Base-by-base conservation (phyloP, 768 basidiomycete species). In the Gloeostereum incarnatum region DNA sequence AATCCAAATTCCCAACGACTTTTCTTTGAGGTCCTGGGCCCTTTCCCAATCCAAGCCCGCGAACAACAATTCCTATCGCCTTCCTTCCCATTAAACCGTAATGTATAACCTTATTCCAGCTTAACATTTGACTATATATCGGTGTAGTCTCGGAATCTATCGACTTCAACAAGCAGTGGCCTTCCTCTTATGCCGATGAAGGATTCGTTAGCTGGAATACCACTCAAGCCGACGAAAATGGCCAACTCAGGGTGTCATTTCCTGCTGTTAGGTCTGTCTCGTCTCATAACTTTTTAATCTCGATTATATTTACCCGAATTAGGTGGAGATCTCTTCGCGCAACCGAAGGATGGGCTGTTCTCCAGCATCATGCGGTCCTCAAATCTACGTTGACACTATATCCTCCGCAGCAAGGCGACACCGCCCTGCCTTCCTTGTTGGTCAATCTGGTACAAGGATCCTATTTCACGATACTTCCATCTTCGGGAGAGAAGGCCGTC, bases 1-100 rank as follows among this genome's bases (percentile, higher is more conserved):
- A 23, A 17, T 6, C 20, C 17, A 26, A 2, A 22, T 25, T 11
- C 36, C 17, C 22, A 20, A 36, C 6, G 31, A 26, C 18, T 21
- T 33, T 31, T 35, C 36, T 11, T 29, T 1, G 17, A 85, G 81
- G 73, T 85, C 8, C 70, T 91, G 9, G 88, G 86, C 0, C 88
- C 87, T 0, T 90, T 90, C 54, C 86, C 87, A 2, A 71, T 84
- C 22, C 83, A 86, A 42, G 86, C 87, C 8, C 68, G 87, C 49
- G 88, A 90, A 46, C 88, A 90, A 35, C 79, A 89, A 39, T 80
- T 75, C 49, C 55, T 90, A n/a, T 81, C 81, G 1, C 86, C 88
- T 3, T 70, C 81, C 7, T 87, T 75, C 49, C 84, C 85, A 6
- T 48, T 86, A 11, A 62, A 81, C 44, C 54, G 85, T 84, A 56